A percentile compares a stretch with the other conserved stretches of the same genome.
These are phyloP conservation scores for Tephrocybe sp. DNA, from an alignment of 768 basidiomycete species.

Conservation along the genomic window DNA sequence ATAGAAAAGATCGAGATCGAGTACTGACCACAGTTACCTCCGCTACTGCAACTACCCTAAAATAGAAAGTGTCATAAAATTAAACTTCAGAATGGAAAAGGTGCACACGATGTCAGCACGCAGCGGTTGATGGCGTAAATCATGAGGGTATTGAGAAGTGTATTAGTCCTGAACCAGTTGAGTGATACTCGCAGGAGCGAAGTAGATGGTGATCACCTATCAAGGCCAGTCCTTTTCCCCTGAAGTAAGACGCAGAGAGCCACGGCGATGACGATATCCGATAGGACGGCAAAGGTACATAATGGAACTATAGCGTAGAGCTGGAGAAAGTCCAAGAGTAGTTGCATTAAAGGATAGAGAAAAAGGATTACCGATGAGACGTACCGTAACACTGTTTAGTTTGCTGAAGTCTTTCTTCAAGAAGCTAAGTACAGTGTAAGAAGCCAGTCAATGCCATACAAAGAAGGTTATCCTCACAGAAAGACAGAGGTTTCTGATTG, in stretches of 20 bases:
- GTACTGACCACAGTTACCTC: neutral
- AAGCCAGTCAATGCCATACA: neutral
- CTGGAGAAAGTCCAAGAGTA: neutral
- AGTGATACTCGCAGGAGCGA: neutral
- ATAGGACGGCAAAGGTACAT: neutral
- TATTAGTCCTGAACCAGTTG: neutral
- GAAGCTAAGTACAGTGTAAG: neutral
- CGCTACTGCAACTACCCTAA: neutral
- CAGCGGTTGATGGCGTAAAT: constrained; percentile 4
- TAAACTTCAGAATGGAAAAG: neutral
- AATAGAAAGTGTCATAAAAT: neutral
- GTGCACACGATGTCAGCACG: constrained; percentile 1
- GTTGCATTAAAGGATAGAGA: neutral
- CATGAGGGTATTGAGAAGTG: constrained; percentile 2
- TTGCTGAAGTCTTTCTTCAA: constrained; percentile 1
- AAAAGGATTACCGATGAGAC: neutral
- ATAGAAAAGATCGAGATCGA: neutral
- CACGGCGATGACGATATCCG: neutral
- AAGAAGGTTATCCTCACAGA: neutral
- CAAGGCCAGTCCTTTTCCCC: neutral
- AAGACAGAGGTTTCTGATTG: neutral
- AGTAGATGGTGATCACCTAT: neutral
- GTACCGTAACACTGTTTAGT: neutral
- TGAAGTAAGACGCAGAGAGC: neutral
- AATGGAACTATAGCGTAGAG: neutral